Conservation (phyloP, 1,284 basidiomycete species). For the Ganoderma boninense region DNA sequence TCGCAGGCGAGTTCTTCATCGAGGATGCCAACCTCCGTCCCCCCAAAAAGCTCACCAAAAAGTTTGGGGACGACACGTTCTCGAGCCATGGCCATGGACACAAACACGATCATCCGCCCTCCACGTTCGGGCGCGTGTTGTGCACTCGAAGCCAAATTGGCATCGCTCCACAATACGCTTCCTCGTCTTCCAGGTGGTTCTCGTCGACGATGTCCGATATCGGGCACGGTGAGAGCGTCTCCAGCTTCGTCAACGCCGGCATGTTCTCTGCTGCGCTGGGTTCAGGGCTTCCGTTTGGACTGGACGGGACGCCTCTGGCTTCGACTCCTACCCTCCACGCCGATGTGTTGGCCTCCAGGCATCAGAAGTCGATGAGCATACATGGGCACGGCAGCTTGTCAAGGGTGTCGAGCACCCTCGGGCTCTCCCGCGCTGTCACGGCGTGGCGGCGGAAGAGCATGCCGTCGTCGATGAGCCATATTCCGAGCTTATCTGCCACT, state of each 20-base stretch:
- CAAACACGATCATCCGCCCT: slow-evolving; percentile 17
- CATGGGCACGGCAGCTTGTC: slow-evolving; percentile 22
- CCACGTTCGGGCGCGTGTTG: slow-evolving; percentile 17
- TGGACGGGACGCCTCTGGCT: slow-evolving; percentile 26
- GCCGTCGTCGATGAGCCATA: slow-evolving; percentile 34
- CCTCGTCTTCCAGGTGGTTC: slow-evolving; percentile 23
- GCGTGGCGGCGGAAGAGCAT: slow-evolving; percentile 39
- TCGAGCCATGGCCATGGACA: slow-evolving; percentile 19
- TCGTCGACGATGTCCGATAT: slow-evolving; percentile 28
- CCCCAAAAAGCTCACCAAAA: slow-evolving; percentile 30
- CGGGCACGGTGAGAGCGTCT: slow-evolving; percentile 21
- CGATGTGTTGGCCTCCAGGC: slow-evolving; percentile 4
- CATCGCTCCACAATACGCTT: slow-evolving; percentile 24
- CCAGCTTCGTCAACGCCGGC: slow-evolving; percentile 26
- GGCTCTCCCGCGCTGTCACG: slow-evolving; percentile 33
- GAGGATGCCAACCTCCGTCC: slow-evolving; percentile 38
- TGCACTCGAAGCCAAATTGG: slow-evolving; percentile 37
- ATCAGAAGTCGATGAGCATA: slow-evolving; percentile 13
- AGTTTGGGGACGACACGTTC: slow-evolving; percentile 30
- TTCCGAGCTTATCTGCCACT: slow-evolving; percentile 24
- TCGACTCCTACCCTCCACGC: slow-evolving; percentile 10
- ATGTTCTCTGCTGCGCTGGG: slow-evolving; percentile 44
- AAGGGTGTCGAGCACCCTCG: slow-evolving; percentile 25
- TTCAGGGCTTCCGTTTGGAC: slow-evolving; percentile 40
- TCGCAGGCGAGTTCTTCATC: slow-evolving; percentile 66